Conservation (phyloP, 352 stramenopile genomes). For the Phytophthora macrochlamydospora region DNA sequence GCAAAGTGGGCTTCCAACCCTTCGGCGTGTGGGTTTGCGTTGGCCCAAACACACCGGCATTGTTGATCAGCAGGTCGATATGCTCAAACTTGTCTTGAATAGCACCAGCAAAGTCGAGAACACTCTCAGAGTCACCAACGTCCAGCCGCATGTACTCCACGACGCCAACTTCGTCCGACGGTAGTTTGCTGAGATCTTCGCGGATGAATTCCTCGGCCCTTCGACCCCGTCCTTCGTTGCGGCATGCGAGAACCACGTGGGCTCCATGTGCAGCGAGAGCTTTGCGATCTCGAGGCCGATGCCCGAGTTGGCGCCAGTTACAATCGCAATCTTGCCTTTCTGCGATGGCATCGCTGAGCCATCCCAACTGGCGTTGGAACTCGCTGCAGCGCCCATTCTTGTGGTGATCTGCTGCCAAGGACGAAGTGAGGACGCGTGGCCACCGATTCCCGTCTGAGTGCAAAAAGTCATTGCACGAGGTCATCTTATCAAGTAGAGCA, state of each 20-base stretch:
- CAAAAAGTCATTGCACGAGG: too few species aligned
- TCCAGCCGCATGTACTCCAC: conserved; percentile 56
- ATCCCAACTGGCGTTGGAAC: conserved; percentile 9
- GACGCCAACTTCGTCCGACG: not conserved
- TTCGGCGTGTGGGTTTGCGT: conserved; percentile 34
- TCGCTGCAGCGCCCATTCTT: not conserved
- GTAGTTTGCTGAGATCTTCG: not conserved
- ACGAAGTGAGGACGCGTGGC: too few species aligned
- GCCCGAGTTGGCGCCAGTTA: conserved; percentile 87
- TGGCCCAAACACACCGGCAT: conserved; percentile 53
- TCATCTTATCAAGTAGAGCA: not conserved
- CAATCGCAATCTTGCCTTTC: conserved; percentile 66
- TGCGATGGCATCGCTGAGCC: conserved; percentile 38
- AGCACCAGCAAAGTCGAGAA: conserved; percentile 36
- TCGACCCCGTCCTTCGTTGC: not conserved
- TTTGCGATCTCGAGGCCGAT: conserved; percentile 80
- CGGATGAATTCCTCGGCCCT: not conserved
- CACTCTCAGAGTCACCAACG: conserved; percentile 40
- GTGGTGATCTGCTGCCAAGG: not conserved
- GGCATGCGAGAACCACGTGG: conserved; percentile 86
- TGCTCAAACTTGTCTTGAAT: conserved; percentile 47
- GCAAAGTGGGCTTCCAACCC: conserved; percentile 66
- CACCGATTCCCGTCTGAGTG: too few species aligned
- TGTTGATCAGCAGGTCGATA: conserved; percentile 64
- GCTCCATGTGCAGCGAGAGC: conserved; percentile 55